Evolutionary conservation across 441 rosid genomes (phyloP).

Genomic region (Eruca vesicaria): DNA sequence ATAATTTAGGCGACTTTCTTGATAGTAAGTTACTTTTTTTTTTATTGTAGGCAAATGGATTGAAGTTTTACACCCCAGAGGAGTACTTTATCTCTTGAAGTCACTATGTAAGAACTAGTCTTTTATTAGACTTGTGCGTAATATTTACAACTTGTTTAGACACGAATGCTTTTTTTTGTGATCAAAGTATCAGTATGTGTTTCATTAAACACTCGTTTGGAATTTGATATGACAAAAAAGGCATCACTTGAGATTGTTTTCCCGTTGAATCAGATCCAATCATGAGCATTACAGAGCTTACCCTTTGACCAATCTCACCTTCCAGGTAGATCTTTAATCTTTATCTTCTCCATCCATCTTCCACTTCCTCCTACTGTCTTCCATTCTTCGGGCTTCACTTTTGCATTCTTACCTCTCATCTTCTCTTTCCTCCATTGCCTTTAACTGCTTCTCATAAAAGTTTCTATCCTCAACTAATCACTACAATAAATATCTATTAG

Average conservation of each 20-base stretch:
- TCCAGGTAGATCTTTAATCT: constrained; percentile 10
- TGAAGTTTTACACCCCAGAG: constrained; percentile 78
- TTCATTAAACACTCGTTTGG: neutral
- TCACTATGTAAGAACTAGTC: neutral
- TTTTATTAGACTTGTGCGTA: neutral
- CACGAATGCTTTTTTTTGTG: neutral
- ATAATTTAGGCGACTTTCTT: neutral
- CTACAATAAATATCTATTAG: too few species aligned
- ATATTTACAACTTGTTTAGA: constrained; percentile 1
- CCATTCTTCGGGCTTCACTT: too few species aligned
- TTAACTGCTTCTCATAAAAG: too few species aligned
- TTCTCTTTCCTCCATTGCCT: too few species aligned
- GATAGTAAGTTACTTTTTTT: neutral
- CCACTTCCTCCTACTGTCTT: too few species aligned
- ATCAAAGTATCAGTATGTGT: neutral
- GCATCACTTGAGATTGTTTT: neutral
- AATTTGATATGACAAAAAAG: neutral
- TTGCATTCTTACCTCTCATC: too few species aligned
- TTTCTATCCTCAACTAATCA: too few species aligned
- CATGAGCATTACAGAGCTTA: neutral
- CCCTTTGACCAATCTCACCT: constrained; percentile 35
- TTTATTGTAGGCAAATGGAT: constrained; percentile 65
- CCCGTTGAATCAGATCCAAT: neutral
- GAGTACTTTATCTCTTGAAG: constrained; percentile 54
- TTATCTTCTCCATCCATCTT: too few species aligned